Evolutionary conservation across 2,329 filamentous ascomycete genomes (phyloP).

Genomic region (Anisogramma anomala): DNA sequence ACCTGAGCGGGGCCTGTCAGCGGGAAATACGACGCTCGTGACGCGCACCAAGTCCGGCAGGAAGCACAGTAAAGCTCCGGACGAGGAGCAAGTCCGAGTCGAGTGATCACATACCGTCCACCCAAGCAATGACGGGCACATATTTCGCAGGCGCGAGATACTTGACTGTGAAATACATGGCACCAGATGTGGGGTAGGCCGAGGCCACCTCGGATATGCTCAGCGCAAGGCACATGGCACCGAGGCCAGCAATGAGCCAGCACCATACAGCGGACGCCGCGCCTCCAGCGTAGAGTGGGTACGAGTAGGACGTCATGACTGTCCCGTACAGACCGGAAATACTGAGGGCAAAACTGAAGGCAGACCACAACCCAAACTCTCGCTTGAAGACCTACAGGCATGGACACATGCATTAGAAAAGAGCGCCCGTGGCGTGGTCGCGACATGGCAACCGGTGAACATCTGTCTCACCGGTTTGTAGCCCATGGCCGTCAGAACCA

Average conservation of each 20-base stretch:
- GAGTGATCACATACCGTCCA: slow-evolving; percentile 20
- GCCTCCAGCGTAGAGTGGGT: slow-evolving; percentile 41
- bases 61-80: not conserved
- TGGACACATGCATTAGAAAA: not conserved
- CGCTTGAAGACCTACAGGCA: slow-evolving; percentile 40
- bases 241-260: slow-evolving; percentile 44
- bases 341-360: slow-evolving; percentile 47
- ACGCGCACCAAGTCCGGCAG: too few species aligned
- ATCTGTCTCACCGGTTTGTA: slow-evolving; percentile 24
- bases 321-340: slow-evolving; percentile 45
- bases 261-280: slow-evolving; percentile 44
- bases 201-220: slow-evolving; percentile 47
- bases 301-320: slow-evolving; percentile 43
- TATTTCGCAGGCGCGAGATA: slow-evolving; percentile 36
- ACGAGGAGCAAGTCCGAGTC: not conserved
- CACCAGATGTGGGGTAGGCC: slow-evolving; percentile 45
- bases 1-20: slow-evolving; percentile 20
- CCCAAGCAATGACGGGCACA: slow-evolving; percentile 39
- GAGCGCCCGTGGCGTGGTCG: not conserved
- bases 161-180: slow-evolving; percentile 43
- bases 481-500: slow-evolving; percentile 25
- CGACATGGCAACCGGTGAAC: not conserved
- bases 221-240: slow-evolving; percentile 42
- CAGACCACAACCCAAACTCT: slow-evolving; percentile 46
- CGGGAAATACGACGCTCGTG: too few species aligned